Percentiles rank a stretch among this genome's conserved stretches.
Evolutionary conservation across 805 yeast genomes (phyloP).

Genomic region (Wickerhamomyces subpelliculosus): DNA sequence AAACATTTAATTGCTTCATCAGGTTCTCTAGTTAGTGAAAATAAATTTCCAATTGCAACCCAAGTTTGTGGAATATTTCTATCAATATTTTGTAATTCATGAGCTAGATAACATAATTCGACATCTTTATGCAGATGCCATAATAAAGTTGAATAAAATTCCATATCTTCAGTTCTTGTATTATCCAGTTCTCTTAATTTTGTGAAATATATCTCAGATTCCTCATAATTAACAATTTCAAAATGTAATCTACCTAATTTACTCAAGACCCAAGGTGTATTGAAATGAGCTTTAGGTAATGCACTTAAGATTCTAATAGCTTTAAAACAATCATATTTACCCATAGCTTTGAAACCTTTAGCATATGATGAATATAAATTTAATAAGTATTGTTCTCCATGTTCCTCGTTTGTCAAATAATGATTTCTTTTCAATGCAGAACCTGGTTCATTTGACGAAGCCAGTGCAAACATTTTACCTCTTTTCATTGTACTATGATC

Average conservation of each 20-base stretch:
- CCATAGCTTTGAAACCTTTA: conserved; percentile 51
- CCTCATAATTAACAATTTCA: conserved; percentile 80
- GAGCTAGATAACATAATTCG: conserved; percentile 74
- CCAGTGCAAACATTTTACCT: conserved; percentile 2
- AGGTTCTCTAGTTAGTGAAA: conserved; percentile 75
- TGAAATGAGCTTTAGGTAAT: conserved; percentile 54
- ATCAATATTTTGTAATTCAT: conserved; percentile 66
- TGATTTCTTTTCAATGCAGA: conserved; percentile 9
- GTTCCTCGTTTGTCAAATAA: conserved; percentile 15
- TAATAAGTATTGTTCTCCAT: conserved; percentile 36
- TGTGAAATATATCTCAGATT: conserved; percentile 57
- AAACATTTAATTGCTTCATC: conserved; percentile 88
- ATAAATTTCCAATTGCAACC: conserved; percentile 87
- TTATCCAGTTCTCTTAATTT: conserved; percentile 64
- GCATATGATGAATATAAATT: conserved; percentile 48
- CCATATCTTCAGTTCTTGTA: conserved; percentile 83
- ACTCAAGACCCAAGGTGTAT: conserved; percentile 81
- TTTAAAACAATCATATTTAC: conserved; percentile 67
- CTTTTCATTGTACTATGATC: background rate
- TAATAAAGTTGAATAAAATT: conserved; percentile 77
- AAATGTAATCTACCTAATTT: conserved; percentile 76
- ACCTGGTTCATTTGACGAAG: conserved; percentile 4
- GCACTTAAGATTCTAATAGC: conserved; percentile 65
- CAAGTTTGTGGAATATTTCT: conserved; percentile 75
- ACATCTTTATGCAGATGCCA: conserved; percentile 89